Evolutionary conservation across 2,329 filamentous ascomycete species (phyloP).

Genomic region (Diplocarpon rosae): DNA sequence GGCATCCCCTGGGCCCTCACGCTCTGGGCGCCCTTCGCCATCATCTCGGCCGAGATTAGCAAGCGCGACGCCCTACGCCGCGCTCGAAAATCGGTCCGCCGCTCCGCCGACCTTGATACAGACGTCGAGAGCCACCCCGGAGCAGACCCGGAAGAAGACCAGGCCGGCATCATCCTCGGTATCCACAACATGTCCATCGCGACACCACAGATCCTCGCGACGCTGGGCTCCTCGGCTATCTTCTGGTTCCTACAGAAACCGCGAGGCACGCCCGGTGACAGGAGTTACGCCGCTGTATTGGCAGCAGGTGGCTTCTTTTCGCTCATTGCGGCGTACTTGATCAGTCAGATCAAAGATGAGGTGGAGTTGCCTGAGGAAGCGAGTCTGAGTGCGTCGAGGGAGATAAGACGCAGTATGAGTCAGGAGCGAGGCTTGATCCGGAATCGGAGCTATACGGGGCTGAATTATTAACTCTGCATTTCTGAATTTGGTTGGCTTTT

Average conservation of each 20-base stretch:
- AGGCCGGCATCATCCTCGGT: constrained; percentile 65
- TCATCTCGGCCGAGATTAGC: constrained; percentile 87
- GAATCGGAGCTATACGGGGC: constrained; percentile 7
- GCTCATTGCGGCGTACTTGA: constrained; percentile 61
- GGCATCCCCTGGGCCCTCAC: constrained; percentile 90
- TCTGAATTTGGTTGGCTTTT: too few species aligned
- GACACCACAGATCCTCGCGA: constrained; percentile 83
- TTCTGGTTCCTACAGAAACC: constrained; percentile 84
- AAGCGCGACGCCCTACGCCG: constrained; percentile 62
- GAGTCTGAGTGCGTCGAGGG: constrained; percentile 4
- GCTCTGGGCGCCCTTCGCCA: constrained; percentile 89
- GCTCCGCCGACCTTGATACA: constrained; percentile 2
- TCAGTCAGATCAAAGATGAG: constrained; percentile 26
- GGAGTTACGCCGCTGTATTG: constrained; percentile 77
- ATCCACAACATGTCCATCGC: constrained; percentile 95
- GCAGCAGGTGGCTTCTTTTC: constrained; percentile 74
- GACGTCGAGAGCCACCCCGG: constrained; percentile 9
- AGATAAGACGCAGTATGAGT: constrained; percentile 6
- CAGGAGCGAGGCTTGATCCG: constrained; percentile 7
- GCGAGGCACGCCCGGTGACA: constrained; percentile 71
- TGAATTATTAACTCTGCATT: constrained; percentile 10
- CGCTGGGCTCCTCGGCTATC: constrained; percentile 70
- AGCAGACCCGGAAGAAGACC: constrained; percentile 12
- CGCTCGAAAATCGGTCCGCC: constrained; percentile 24
- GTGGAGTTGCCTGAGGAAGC: constrained; percentile 18